phyloP scores from a whole-genome alignment of 2,329 filamentous ascomycete genomes.

The Fusarium nanum region DNA sequence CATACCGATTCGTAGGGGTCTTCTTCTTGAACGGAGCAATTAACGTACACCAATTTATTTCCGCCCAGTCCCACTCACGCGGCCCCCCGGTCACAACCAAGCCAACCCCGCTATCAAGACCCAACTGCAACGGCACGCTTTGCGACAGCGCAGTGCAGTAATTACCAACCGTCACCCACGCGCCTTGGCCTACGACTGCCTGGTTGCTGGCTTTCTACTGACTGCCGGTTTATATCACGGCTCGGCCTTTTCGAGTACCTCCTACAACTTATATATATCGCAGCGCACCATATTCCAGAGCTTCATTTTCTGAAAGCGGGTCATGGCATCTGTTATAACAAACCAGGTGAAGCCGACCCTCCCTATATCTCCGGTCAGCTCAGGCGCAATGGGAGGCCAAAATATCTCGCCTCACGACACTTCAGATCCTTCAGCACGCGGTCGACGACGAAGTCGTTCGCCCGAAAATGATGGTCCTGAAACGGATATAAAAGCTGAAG shows the following conservation, averaged over 20 bases:
- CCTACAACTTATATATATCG: not conserved
- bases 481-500: conserved; percentile 55
- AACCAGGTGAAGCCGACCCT: conserved; percentile 51
- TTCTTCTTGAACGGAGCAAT: conserved; percentile 28
- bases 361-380: conserved; percentile 54
- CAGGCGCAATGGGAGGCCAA: conserved; percentile 58
- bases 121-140: conserved; percentile 20
- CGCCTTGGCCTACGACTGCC: conserved; percentile 29
- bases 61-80: conserved; percentile 39
- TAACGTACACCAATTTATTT: conserved; percentile 32
- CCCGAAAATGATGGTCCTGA: conserved; percentile 57
- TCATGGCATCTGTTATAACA: conserved; percentile 46
- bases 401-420: conserved; percentile 52
- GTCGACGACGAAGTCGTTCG: conserved; percentile 57
- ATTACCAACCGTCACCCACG: conserved; percentile 22
- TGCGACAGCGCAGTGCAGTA: conserved; percentile 24
- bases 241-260: not conserved
- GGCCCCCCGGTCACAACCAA: conserved; percentile 39
- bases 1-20: conserved; percentile 40
- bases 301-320: conserved; percentile 26
- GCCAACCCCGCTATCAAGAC: conserved; percentile 42
- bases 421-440: conserved; percentile 51
- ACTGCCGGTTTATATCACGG: conserved; percentile 1
- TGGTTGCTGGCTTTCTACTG: conserved; percentile 14
- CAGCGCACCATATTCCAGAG: not conserved